Percentiles rank a stretch among this genome's conserved stretches.
These are phyloP conservation scores for Magnolia sinica DNA, from an alignment of 164 flowering plant species.

Conservation along the genomic window DNA sequence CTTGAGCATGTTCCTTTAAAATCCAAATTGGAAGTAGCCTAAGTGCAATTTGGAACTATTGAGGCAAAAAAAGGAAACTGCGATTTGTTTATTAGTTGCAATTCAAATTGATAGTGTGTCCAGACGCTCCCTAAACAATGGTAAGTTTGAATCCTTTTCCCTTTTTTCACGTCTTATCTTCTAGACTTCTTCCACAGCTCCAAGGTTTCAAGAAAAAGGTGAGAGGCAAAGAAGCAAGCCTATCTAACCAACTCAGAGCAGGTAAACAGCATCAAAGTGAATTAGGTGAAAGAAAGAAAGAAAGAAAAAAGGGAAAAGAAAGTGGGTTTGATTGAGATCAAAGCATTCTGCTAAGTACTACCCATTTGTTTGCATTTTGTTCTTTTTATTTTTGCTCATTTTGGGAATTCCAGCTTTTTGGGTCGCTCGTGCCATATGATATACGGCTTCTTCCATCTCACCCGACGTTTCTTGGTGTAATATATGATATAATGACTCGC, in stretches of 20 bases:
- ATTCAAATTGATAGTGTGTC: background rate
- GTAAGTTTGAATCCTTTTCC: background rate
- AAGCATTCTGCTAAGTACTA: constrained; percentile 2
- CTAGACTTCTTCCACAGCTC: constrained; percentile 1
- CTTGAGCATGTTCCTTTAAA: no score
- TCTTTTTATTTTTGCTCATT: background rate
- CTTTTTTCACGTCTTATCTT: background rate
- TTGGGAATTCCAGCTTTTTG: constrained; percentile 6
- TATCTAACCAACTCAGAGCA: background rate
- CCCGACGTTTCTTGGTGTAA: constrained; percentile 8
- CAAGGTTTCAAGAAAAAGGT: constrained; percentile 9
- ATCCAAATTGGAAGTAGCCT: no score
- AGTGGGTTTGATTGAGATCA: constrained; percentile 8
- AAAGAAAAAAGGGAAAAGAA: background rate
- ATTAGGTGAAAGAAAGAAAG: background rate
- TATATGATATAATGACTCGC: constrained; percentile 1
- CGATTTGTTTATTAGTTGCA: background rate
- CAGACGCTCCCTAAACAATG: background rate
- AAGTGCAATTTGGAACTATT: no score
- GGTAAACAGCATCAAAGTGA: background rate
- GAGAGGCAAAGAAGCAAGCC: constrained; percentile 15
- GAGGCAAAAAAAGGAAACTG: no score
- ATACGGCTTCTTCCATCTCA: constrained; percentile 5
- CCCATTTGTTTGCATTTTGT: constrained; percentile 2
- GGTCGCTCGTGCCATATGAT: background rate